Evolutionary conservation across 345 rosid genomes (phyloP).

Genomic region (Citrus hindsii): DNA sequence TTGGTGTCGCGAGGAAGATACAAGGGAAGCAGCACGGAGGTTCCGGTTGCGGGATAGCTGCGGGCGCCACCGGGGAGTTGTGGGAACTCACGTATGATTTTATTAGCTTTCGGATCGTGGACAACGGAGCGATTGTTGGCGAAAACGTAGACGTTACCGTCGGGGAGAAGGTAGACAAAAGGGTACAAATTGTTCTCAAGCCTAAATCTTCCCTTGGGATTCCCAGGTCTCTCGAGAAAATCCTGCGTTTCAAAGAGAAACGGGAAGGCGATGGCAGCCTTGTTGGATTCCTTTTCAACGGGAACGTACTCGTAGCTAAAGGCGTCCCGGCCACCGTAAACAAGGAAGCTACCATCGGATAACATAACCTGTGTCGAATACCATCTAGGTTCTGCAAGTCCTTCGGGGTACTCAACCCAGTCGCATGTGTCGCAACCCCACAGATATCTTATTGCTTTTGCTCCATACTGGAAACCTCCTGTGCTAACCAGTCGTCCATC

Average conservation of each 20-base stretch:
- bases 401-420: constrained; percentile 66
- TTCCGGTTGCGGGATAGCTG: constrained; percentile 28
- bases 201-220: background rate
- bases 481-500: constrained; percentile 74
- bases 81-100: constrained; percentile 23
- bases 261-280: constrained; percentile 25
- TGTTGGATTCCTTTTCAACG: constrained; percentile 38
- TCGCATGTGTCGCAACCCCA: constrained; percentile 26
- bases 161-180: constrained; percentile 28
- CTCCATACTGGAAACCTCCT: constrained; percentile 66
- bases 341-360: constrained; percentile 62
- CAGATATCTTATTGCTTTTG: constrained; percentile 55
- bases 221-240: background rate
- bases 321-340: constrained; percentile 71
- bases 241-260: constrained; percentile 50
- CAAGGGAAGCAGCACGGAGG: constrained; percentile 38
- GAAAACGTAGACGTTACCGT: constrained; percentile 20
- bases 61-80: constrained; percentile 28
- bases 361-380: constrained; percentile 74
- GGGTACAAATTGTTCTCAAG: constrained; percentile 15
- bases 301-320: constrained; percentile 79
- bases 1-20: constrained; percentile 26
- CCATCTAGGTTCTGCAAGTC: constrained; percentile 75
- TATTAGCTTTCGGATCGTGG: constrained; percentile 15
- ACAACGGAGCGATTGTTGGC: constrained; percentile 17